phyloP scores from a whole-genome alignment of 2,329 filamentous ascomycete genomes.

The Metarhizium robertsii region DNA sequence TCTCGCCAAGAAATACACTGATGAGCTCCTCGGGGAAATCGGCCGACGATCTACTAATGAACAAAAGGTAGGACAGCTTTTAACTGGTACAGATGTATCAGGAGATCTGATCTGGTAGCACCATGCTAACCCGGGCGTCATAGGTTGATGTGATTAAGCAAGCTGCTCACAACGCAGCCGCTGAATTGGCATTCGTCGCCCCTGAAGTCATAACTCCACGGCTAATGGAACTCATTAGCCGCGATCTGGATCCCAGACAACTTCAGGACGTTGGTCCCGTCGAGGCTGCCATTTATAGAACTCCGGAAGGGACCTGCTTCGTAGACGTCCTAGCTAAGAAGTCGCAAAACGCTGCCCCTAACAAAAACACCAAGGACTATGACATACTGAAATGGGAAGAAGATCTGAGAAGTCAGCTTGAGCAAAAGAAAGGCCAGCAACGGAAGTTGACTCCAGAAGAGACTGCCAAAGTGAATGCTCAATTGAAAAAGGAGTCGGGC shows the following conservation, averaged over 20 bases:
- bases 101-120: constrained; percentile 10
- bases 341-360: constrained; percentile 55
- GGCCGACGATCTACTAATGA: constrained; percentile 35
- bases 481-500: constrained; percentile 75
- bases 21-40: constrained; percentile 61
- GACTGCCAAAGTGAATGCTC: constrained; percentile 79
- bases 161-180: constrained; percentile 76
- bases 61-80: constrained; percentile 38
- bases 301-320: constrained; percentile 78
- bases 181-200: constrained; percentile 88
- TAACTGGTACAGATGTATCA: neutral
- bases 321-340: constrained; percentile 88
- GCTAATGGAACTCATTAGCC: constrained; percentile 63
- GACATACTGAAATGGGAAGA: constrained; percentile 96
- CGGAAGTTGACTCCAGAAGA: constrained; percentile 90
- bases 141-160: constrained; percentile 37
- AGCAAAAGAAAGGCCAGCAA: constrained; percentile 84
- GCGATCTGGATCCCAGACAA: constrained; percentile 63
- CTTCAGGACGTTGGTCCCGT: constrained; percentile 69
- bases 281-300: constrained; percentile 88
- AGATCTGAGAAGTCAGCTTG: constrained; percentile 76
- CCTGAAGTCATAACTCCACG: constrained; percentile 71
- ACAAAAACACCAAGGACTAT: constrained; percentile 91
- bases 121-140: constrained; percentile 3
- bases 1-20: constrained; percentile 56